phyloP scores from a whole-genome alignment of 345 rosid species.

The Populus pruinosa region DNA sequence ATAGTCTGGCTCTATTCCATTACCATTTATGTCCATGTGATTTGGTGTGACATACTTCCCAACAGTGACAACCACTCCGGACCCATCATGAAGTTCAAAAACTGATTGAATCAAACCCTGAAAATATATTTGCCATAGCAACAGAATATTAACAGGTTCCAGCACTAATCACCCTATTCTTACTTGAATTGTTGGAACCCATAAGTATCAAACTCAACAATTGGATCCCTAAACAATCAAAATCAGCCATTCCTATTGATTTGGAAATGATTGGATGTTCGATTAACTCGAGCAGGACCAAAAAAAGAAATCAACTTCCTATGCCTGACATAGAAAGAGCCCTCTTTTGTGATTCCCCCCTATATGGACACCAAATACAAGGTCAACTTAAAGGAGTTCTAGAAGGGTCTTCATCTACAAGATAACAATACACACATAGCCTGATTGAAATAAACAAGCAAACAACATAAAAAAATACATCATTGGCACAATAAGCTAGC shows the following conservation, averaged over 20 bases:
- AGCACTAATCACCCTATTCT: neutral
- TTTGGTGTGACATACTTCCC: constrained; percentile 91
- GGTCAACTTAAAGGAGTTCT: neutral
- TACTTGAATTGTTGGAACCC: neutral
- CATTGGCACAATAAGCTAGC: neutral
- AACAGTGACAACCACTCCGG: constrained; percentile 80
- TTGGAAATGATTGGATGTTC: neutral
- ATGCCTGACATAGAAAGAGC: neutral
- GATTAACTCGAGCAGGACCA: neutral
- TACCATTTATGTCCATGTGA: constrained; percentile 86
- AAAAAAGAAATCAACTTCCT: neutral
- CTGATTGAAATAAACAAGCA: neutral
- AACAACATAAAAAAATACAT: neutral
- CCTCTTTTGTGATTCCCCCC: neutral
- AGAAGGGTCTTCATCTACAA: neutral
- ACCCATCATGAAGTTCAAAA: constrained; percentile 84
- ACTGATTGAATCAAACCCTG: constrained; percentile 94
- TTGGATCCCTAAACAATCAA: neutral
- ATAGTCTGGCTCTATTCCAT: constrained; percentile 83
- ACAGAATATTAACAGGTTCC: constrained; percentile 7
- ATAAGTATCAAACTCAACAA: neutral
- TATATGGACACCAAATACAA: neutral
- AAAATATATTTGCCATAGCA: constrained; percentile 3
- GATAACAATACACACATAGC: neutral
- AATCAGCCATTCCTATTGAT: neutral